Percentiles rank a stretch among this genome's conserved stretches.
phyloP scores from a whole-genome alignment of 306 rosid genomes.

The Quercus cerris region DNA sequence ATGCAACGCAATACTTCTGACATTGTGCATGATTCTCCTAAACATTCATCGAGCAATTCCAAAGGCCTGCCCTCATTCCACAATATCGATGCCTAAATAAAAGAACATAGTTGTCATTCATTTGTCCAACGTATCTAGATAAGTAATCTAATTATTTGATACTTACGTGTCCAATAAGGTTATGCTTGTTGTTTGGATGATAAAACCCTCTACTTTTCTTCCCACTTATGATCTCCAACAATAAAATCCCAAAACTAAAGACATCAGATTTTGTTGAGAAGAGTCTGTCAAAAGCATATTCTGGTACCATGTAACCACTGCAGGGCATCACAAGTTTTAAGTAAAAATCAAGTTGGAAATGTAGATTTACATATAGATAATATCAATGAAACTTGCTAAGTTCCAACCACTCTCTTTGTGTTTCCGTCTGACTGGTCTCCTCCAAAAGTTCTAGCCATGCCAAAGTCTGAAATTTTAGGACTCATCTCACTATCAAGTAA shows the following conservation, averaged over 20 bases:
- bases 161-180: conserved; percentile 57
- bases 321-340: background rate
- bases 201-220: conserved; percentile 35
- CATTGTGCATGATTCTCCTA: background rate
- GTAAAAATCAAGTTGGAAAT: background rate
- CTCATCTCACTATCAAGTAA: conserved; percentile 47
- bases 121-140: too few species aligned
- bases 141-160: background rate
- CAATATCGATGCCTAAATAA: conserved; percentile 20
- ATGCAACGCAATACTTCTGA: conserved; percentile 40
- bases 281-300: conserved; percentile 40
- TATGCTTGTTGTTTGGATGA: conserved; percentile 23
- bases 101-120: background rate
- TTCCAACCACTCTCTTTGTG: conserved; percentile 48
- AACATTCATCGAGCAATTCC: conserved; percentile 19
- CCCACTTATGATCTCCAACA: conserved; percentile 47
- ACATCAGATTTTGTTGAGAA: conserved; percentile 52
- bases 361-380: too few species aligned
- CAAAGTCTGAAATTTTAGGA: conserved; percentile 61
- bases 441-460: conserved; percentile 40
- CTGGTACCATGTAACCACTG: conserved; percentile 64
- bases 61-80: conserved; percentile 20
- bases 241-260: conserved; percentile 52
- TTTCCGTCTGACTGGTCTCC: conserved; percentile 34
- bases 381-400: conserved; percentile 38